Base-by-base conservation (phyloP, 345 rosid species). In the Abelmoschus esculentus region DNA sequence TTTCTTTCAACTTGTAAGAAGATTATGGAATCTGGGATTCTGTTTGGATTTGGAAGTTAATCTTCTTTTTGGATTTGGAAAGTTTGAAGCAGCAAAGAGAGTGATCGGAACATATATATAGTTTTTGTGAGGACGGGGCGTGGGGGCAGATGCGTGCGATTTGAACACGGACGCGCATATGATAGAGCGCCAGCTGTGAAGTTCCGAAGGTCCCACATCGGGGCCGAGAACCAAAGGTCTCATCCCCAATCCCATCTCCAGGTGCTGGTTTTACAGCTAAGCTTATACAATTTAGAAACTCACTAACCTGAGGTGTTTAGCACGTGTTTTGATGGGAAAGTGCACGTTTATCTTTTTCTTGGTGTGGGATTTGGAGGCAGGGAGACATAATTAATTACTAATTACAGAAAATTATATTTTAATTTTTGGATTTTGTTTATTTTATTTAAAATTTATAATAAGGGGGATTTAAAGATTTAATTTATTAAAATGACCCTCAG, bases 211-310 rank as follows among this genome's bases (percentile, higher is more conserved):
- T 49, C n/a, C 42, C 42, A 49, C 28, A 66, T n/a, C 0, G 15
- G 57, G 1, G 4, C 0, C 10, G 10, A 12, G 32, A 5, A 40
- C 19, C 4, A 12, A 62, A 42, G 26, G 52, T 53, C 67, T 6
- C 12, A 19, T 19, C 53, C 2, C 15, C 10, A 44, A 22, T 13
- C 6, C 36, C 7, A 26, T 12, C 2, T 47, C 58, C 57, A 66
- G 70, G 15, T 49, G 26, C 2, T 8, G 15, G 54, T 29, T 66
- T 14, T 66, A 36, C 70, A 66, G 70, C 70, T 49, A 66, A 66
- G 70, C 36, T 47, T 14, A 10, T 34, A 22, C 0, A 2, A 0
- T 26, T 44, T 9, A 13, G 6, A 14, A 22, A 44, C 34, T 6
- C 11, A 44, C 3, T 22, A 6, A 13, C 54, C 18, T 3, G 26